phyloP scores from a whole-genome alignment of 2,329 filamentous ascomycete genomes.

The Aspergillus nomiae region DNA sequence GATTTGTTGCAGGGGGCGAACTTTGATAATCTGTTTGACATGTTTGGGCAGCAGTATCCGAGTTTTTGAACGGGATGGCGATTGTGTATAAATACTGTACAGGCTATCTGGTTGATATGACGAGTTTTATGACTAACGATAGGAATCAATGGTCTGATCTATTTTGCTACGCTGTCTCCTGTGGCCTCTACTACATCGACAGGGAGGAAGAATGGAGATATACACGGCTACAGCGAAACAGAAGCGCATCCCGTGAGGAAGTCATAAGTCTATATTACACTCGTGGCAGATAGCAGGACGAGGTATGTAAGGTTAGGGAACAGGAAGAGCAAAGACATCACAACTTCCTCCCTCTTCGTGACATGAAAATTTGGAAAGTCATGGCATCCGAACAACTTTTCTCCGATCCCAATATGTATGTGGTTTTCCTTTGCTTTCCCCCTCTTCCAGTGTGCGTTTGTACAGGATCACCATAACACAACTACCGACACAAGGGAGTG shows the following conservation, averaged over 20 bases:
- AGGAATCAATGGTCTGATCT: background rate
- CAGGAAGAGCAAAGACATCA: conserved; percentile 26
- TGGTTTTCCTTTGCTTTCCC: conserved; percentile 1
- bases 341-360: conserved; percentile 28
- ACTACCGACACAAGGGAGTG: conserved; percentile 2
- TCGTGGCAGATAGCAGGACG: conserved; percentile 24
- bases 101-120: background rate
- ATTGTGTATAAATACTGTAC: background rate
- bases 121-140: background rate
- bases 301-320: conserved; percentile 20
- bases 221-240: background rate
- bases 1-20: conserved; percentile 36
- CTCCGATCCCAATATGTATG: conserved; percentile 20
- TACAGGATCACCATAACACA: conserved; percentile 7
- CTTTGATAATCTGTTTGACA: conserved; percentile 35
- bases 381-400: conserved; percentile 28
- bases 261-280: conserved; percentile 36
- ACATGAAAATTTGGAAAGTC: conserved; percentile 19
- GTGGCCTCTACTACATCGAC: background rate
- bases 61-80: conserved; percentile 23
- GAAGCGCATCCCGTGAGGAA: conserved; percentile 24
- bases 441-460: conserved; percentile 2
- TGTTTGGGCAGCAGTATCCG: conserved; percentile 35
- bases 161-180: background rate
- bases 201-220: background rate